These are phyloP conservation scores for Picea abies DNA, from an alignment of 83 land plant species.

Conservation along the genomic window DNA sequence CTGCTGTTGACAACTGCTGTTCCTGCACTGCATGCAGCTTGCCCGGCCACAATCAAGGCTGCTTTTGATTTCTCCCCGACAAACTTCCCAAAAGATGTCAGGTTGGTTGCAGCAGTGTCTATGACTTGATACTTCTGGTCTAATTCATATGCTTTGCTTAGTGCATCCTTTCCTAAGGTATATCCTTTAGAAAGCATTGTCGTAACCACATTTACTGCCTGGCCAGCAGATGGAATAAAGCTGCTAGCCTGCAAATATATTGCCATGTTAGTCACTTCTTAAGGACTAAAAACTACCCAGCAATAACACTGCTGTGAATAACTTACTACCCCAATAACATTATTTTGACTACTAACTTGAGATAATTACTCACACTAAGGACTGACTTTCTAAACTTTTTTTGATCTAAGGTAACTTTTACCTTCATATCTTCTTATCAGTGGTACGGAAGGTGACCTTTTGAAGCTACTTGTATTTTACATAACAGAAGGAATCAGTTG, in stretches of 20 bases:
- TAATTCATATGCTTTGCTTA: too few species aligned
- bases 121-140: too few species aligned
- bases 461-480: neutral
- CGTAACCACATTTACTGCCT: neutral
- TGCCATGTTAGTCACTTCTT: neutral
- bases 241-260: neutral
- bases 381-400: neutral
- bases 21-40: neutral
- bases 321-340: neutral
- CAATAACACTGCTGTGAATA: neutral
- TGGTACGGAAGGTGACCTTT: neutral
- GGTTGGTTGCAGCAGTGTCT: too few species aligned
- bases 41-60: too few species aligned
- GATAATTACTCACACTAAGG: neutral
- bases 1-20: neutral
- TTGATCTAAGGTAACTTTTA: neutral
- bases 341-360: neutral
- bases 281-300: too few species aligned
- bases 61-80: too few species aligned
- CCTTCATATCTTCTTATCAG: neutral
- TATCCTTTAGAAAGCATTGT: too few species aligned
- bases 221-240: neutral
- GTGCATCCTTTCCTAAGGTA: too few species aligned
- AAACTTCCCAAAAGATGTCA: too few species aligned
- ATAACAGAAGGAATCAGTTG: neutral